Conservation (phyloP, 1,284 basidiomycete genomes). For the Stygiomarasmius scandens region DNA sequence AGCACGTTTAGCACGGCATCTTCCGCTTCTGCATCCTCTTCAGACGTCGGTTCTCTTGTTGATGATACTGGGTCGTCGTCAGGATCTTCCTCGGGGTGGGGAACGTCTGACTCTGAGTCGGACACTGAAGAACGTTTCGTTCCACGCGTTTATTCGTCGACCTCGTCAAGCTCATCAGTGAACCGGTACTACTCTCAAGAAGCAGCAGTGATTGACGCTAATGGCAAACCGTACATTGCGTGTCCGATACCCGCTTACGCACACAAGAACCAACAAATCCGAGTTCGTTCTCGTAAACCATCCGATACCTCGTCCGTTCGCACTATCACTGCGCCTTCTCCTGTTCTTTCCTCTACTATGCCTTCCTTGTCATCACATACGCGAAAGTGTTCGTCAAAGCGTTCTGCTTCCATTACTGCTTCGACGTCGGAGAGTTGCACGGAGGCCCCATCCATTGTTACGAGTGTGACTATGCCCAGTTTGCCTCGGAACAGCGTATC, state of each 20-base stretch:
- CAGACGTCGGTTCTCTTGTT: constrained; percentile 62
- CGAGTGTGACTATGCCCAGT: constrained; percentile 48
- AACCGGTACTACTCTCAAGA: constrained; percentile 9
- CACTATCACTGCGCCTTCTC: constrained; percentile 42
- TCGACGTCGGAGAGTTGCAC: constrained; percentile 16
- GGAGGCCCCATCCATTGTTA: constrained; percentile 31
- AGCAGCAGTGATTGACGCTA: constrained; percentile 9
- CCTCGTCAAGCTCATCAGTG: constrained; percentile 13
- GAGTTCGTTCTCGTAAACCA: constrained; percentile 47
- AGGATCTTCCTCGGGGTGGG: constrained; percentile 51
- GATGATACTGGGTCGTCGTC: constrained; percentile 68
- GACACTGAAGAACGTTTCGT: constrained; percentile 41
- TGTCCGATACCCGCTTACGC: constrained; percentile 46
- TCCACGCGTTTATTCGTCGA: constrained; percentile 20
- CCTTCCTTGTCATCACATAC: constrained; percentile 21
- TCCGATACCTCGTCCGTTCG: constrained; percentile 59
- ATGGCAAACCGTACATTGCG: constrained; percentile 40
- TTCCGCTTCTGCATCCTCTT: constrained; percentile 51
- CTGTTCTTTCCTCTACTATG: constrained; percentile 7
- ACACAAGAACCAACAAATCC: constrained; percentile 43
- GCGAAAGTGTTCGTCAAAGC: constrained; percentile 29
- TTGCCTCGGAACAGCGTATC: constrained; percentile 39
- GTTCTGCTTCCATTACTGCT: constrained; percentile 28
- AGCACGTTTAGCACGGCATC: constrained; percentile 43
- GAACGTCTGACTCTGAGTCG: constrained; percentile 53